Percentiles rank a stretch among this genome's conserved stretches.
These are phyloP conservation scores for Rhododendron mucronatum DNA, from an alignment of 148 eudicot species.

Conservation along the genomic window DNA sequence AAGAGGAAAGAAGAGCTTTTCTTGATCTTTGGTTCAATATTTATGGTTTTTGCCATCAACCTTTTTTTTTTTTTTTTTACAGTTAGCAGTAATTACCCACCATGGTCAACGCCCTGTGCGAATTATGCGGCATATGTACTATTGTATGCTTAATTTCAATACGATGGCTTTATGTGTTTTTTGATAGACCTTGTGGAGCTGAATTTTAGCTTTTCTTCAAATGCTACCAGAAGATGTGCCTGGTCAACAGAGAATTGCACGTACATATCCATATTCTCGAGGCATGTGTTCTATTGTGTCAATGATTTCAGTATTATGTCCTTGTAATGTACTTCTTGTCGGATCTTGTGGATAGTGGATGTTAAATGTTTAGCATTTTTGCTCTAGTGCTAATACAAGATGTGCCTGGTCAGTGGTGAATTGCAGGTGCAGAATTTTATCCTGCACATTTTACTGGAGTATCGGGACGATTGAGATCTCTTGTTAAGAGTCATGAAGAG, in stretches of 20 bases:
- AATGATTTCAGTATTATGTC: neutral
- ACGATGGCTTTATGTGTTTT: neutral
- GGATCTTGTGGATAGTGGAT: neutral
- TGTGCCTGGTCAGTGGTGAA: neutral
- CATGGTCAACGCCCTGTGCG: neutral
- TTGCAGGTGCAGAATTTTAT: neutral
- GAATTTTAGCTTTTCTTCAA: neutral
- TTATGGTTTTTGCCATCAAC: neutral
- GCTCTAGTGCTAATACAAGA: neutral
- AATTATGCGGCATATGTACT: neutral
- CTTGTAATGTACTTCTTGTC: neutral
- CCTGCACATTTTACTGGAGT: neutral
- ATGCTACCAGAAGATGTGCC: neutral
- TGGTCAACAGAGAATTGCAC: neutral
- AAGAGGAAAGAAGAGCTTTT: neutral
- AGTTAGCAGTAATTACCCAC: neutral
- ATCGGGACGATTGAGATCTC: neutral
- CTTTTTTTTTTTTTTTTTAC: neutral
- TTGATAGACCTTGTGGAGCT: neutral
- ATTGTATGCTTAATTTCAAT: neutral
- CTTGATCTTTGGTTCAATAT: neutral
- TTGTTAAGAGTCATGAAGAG: constrained; percentile 28
- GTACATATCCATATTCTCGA: neutral
- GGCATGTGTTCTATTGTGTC: neutral
- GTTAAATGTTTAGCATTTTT: neutral